Base-by-base conservation (phyloP, 169 alveolate genomes). In the Plasmodium billcollinsi region DNA sequence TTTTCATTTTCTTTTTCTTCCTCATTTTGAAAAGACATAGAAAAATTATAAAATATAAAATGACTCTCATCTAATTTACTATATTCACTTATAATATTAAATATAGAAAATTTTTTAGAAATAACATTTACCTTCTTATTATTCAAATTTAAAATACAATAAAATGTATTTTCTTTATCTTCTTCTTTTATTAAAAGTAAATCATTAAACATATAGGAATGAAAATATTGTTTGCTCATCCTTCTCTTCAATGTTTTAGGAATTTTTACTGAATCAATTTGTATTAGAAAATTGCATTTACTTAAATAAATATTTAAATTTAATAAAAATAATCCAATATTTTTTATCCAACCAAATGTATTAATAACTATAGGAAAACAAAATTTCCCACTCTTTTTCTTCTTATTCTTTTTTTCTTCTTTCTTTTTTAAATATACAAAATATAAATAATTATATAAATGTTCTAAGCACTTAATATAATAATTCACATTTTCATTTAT, bases 311-410 rank as follows among this genome's bases (percentile, higher is more conserved):
- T 78, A 65, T 78, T 78, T 66, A 78, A 78, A 43, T 78, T 49
- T 49, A 78, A 21, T 33, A 78, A 71, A 56, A 78, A 70, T 39
- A 78, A 52, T 14, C 89, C 89, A 9, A 78, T 78, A 66, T 66
- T 52, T 78, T 33, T 29, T 29, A 78, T 20, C 89, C 89, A 78
- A 18, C 89, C 89, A 45, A 78, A 78, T n/a, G 78, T 78, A 63
- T 78, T 78, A 66, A 78, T 67, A 54, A 78, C 59, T 9, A 78
- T n/a, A 26, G 89, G 89, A 24, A 65, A 78, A 39, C 26, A 26
- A 43, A 43, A 66, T 7, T 6, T 7, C 1, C 24, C 20, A 20
- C 29, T n/a, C 4, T 62, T 43, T 18, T 56, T 29, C 58, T 43
- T 39, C 43, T 58, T 49, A 2, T 54, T 49, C 47, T 65, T 39